Percentiles rank a stretch among this genome's conserved stretches.
These are phyloP conservation scores for Mucuna pruriens DNA, from an alignment of 306 rosid genomes.

Conservation along the genomic window DNA sequence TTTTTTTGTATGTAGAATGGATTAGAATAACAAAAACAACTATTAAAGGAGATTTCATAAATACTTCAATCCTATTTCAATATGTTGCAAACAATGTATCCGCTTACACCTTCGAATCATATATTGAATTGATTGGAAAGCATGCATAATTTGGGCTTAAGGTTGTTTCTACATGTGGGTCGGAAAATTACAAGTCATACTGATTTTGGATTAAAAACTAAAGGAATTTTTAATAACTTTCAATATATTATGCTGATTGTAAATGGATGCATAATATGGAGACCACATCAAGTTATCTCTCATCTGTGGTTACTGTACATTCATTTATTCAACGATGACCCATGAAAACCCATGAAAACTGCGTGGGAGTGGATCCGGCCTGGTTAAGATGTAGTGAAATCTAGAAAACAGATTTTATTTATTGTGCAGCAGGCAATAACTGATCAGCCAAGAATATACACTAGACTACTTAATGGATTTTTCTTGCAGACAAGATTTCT, in stretches of 20 bases:
- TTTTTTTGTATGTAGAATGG: not conserved
- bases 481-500: constrained; percentile 28
- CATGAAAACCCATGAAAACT: not conserved
- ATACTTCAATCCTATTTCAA: not conserved
- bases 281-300: too few species aligned
- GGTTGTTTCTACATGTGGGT: not conserved
- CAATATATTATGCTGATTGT: not conserved
- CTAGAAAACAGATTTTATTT: not conserved
- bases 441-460: not conserved
- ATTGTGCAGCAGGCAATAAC: not conserved
- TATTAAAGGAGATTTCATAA: not conserved
- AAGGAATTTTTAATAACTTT: not conserved
- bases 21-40: not conserved
- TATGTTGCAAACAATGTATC: not conserved
- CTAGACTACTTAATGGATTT: constrained; percentile 6
- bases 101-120: not conserved
- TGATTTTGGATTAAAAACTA: not conserved
- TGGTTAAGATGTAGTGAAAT: not conserved
- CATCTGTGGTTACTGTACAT: not conserved
- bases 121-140: not conserved
- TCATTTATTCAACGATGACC: not conserved
- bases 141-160: not conserved
- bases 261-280: too few species aligned
- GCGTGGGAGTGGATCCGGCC: not conserved
- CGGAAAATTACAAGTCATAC: not conserved